These are phyloP conservation scores for Trichoderma erinaceum DNA, from an alignment of 495 filamentous ascomycete species.

Conservation along the genomic window DNA sequence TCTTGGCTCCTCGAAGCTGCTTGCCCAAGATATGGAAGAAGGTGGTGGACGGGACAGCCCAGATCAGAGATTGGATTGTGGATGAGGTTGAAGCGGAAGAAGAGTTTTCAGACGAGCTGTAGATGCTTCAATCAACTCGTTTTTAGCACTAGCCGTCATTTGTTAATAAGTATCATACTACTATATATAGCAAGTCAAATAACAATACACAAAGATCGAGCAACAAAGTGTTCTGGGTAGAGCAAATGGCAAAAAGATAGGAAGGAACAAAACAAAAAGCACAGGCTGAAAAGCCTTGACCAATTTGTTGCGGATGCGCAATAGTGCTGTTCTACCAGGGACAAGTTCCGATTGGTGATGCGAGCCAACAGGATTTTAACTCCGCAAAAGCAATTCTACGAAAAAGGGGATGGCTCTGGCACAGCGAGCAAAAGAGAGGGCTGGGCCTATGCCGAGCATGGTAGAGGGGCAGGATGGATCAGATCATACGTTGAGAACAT, in stretches of 20 bases:
- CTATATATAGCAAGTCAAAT: background rate
- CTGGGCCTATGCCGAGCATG: background rate
- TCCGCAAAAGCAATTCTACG: background rate
- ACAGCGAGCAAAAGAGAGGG: background rate
- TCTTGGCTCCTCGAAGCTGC: slow-evolving; percentile 17
- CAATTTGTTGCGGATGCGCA: background rate
- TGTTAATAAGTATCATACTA: background rate
- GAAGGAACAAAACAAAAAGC: background rate
- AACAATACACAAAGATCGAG: background rate
- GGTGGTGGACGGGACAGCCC: slow-evolving; percentile 16
- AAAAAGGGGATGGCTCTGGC: background rate
- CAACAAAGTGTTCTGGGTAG: background rate
- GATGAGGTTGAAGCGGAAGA: background rate
- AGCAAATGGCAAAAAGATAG: background rate
- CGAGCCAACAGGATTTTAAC: background rate
- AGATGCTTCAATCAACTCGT: background rate
- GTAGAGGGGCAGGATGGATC: background rate
- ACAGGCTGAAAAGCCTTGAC: background rate
- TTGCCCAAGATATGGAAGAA: slow-evolving; percentile 16
- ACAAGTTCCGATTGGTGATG: background rate
- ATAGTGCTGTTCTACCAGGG: background rate
- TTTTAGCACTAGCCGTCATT: background rate
- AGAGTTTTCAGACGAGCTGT: background rate
- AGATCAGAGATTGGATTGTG: slow-evolving; percentile 19
- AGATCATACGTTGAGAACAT: background rate